Evolutionary conservation across 2,329 filamentous ascomycete species (phyloP), one percentile per base, ranked within the genome.

Genomic region (Helotiales sp.): DNA sequence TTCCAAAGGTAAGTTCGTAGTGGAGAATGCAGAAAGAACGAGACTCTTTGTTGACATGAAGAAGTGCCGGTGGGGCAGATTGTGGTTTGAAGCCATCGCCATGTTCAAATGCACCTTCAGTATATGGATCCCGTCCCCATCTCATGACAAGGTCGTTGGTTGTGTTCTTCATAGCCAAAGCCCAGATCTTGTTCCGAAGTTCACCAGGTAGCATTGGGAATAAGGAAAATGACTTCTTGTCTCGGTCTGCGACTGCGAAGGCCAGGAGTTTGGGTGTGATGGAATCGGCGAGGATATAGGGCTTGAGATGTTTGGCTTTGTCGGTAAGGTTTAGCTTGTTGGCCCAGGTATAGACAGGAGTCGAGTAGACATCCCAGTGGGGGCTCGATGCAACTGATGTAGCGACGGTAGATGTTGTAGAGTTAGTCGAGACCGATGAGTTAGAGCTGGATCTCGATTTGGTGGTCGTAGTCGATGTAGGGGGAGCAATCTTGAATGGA

Each of bases 171-270:
- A 46, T 47, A 13, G 52, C 56, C 19, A 54, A 58, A 5, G 10
- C n/a, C 56, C 56, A 63, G 22, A 63, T 58, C 25, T 56, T 46
- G 50, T 61, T 56, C 6, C 58, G 51, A 3, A 63, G 34, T 24
- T 61, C 61, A 34, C 46, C 47, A 5, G 61, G 58, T 38, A 63
- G 48, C 5, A 22, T 2, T 8, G 34, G 7, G 52, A 63, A 58
- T 22, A 29, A 24, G 48, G 52, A n/a, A 24, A 60, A 56, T 2
- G 22, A 24, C n/a, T 8, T 22, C 17, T 30, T 24, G 7, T 34
- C 44, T 1, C 3, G 10, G 25, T 53, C 13, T 6, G 31, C n/a
- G 12, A 44, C 9, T 5, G 22, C 40, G n/a, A 25, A 44, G 12
- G 19, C 2, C 4, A 25, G 40, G 15, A 44, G 40, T 4, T 30